phyloP scores from a whole-genome alignment of 371 early-diverging fungal genomes.

The Mucor ambiguus region DNA sequence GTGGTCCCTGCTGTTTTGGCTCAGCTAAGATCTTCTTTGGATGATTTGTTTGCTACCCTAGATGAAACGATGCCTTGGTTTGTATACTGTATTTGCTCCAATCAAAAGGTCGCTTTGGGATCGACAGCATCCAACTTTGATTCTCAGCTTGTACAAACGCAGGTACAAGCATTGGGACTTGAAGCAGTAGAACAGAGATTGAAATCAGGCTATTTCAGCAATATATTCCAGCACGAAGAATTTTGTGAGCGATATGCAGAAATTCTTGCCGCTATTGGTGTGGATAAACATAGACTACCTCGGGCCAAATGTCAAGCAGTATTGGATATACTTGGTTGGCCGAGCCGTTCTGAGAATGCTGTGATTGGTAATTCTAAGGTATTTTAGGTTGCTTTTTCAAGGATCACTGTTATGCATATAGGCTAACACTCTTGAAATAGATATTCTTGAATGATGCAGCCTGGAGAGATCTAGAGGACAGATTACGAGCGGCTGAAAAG shows the following conservation, averaged over 20 bases:
- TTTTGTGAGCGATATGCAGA: slow-evolving; percentile 57
- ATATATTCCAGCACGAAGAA: slow-evolving; percentile 53
- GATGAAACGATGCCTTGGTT: slow-evolving; percentile 90
- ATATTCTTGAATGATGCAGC: slow-evolving; percentile 70
- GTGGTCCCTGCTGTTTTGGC: slow-evolving; percentile 33
- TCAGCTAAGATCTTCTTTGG: slow-evolving; percentile 72
- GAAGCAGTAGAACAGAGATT: slow-evolving; percentile 39
- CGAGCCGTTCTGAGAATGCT: slow-evolving; percentile 51
- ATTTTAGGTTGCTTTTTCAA: not conserved
- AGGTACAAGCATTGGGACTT: slow-evolving; percentile 63
- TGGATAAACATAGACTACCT: slow-evolving; percentile 13
- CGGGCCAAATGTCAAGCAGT: slow-evolving; percentile 25
- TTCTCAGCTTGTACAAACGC: slow-evolving; percentile 57
- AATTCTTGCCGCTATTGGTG: slow-evolving; percentile 8
- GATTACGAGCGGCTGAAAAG: slow-evolving; percentile 40
- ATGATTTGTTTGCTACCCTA: slow-evolving; percentile 79
- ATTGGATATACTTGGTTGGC: slow-evolving; percentile 68
- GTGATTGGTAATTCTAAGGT: slow-evolving; percentile 70
- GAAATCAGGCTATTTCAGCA: slow-evolving; percentile 51
- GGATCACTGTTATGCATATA: not conserved
- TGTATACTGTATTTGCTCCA: slow-evolving; percentile 80
- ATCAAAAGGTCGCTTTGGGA: slow-evolving; percentile 51
- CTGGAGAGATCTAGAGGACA: slow-evolving; percentile 71
- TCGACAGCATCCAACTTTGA: slow-evolving; percentile 57
- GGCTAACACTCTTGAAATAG: slow-evolving; percentile 17